Base-by-base conservation (phyloP, 495 filamentous ascomycete genomes). In the Aspergillus nidulans region DNA sequence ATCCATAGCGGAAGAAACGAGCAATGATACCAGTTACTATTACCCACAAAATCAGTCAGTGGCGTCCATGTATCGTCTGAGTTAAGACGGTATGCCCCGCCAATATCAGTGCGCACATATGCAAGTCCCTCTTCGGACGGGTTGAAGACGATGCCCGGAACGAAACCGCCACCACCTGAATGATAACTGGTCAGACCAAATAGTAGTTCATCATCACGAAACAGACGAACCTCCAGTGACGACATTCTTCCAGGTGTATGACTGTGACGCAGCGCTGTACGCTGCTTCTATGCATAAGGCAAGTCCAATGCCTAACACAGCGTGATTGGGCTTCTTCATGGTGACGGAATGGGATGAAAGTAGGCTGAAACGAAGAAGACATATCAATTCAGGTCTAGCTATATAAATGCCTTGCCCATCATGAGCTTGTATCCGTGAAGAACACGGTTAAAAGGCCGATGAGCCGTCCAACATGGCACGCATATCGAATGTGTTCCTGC, bases 221-320 rank as follows among this genome's bases (percentile, higher is more conserved):
- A 12, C 9, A 9, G 5, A 42, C 44, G n/a, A 44, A 54, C 56
- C 56, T 28, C 56, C 56, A 6, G 56, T 58, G 18, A 30, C 20
- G 18, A 58, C 56, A 34, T 50, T 58, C 44, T 58, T 58, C 56
- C 56, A 58, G 12, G 56, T 58, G 49, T 54, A 58, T 1, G 50
- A 51, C 34, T 58, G 56, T 9, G 50, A 58, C 6, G 50, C 50
- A 16, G 56, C 56, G 20, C 50, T n/a, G 38, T 54, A 28, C 18
- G 44, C 56, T n/a, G 38, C 13, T 3, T 45, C 48, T 3, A 52
- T 13, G n/a, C 44, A 42, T 19, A 36, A 26, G 45, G 47, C 30
- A 6, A 34, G 8, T 5, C 9, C 15, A 12, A 21, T 28, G 26
- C 36, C 56, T 34, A 50, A 5, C 15, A 54, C 16, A 44, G 56